These are phyloP conservation scores for Termitomyces sp. DNA, from an alignment of 768 basidiomycete species.

Conservation along the genomic window DNA sequence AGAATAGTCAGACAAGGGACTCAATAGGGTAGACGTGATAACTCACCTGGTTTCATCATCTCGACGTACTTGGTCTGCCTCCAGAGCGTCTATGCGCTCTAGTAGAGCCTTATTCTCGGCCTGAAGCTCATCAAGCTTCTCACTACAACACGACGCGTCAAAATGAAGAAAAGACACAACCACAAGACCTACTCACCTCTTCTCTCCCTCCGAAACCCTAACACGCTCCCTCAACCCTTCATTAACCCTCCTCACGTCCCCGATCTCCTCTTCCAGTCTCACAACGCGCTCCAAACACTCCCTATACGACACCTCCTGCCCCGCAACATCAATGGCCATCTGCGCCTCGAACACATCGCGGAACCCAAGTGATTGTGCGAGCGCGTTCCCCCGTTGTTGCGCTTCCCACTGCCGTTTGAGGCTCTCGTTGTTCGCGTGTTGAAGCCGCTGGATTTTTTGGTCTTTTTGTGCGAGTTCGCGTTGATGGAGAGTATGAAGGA, in stretches of 20 bases:
- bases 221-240: constrained; percentile 19
- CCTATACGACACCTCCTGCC: constrained; percentile 32
- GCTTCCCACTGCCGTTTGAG: constrained; percentile 36
- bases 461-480: constrained; percentile 31
- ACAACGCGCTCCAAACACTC: constrained; percentile 35
- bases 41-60: constrained; percentile 12
- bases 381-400: constrained; percentile 32
- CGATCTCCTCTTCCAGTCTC: constrained; percentile 29
- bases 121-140: not conserved
- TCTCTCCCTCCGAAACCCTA: not conserved
- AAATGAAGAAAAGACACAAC: too few species aligned
- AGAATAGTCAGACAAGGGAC: not conserved
- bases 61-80: not conserved
- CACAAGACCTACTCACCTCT: too few species aligned
- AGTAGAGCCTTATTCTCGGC: not conserved
- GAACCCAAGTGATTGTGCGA: constrained; percentile 45
- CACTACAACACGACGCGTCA: too few species aligned
- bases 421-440: constrained; percentile 32
- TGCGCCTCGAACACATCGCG: constrained; percentile 41
- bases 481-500: constrained; percentile 32
- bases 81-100: not conserved
- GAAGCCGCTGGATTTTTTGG: constrained; percentile 29
- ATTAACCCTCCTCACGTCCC: constrained; percentile 21
- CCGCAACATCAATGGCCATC: constrained; percentile 36
- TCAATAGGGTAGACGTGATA: not conserved